Evolutionary conservation across 2,329 filamentous ascomycete species (phyloP).

Genomic region (Xylariaceae sp.): DNA sequence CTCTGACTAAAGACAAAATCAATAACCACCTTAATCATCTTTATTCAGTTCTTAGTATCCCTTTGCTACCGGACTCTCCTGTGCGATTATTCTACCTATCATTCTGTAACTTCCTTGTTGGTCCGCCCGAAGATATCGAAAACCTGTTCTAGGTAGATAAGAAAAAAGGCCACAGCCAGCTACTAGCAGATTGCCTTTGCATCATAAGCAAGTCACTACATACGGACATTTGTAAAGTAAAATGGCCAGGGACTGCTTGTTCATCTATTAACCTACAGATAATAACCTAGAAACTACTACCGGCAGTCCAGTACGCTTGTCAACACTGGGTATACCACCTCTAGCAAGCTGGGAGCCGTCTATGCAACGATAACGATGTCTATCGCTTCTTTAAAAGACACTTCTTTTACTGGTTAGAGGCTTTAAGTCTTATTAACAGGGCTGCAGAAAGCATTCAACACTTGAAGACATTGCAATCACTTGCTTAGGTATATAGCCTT

Average conservation of each 20-base stretch:
- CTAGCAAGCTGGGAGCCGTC: constrained; percentile 1
- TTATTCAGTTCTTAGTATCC: constrained; percentile 11
- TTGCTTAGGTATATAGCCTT: constrained; percentile 11
- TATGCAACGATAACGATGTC: neutral
- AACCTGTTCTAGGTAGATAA: constrained; percentile 10
- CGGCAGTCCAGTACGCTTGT: constrained; percentile 14
- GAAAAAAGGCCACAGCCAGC: constrained; percentile 2
- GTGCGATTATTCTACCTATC: constrained; percentile 7
- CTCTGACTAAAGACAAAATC: neutral
- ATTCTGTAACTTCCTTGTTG: constrained; percentile 12
- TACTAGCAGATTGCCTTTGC: constrained; percentile 6
- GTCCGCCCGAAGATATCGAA: neutral
- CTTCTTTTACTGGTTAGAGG: constrained; percentile 13
- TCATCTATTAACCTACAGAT: constrained; percentile 2
- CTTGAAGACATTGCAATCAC: constrained; percentile 10
- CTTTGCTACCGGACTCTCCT: neutral
- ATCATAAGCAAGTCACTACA: constrained; percentile 7
- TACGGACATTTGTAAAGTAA: constrained; percentile 5
- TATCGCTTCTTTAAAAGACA: constrained; percentile 6
- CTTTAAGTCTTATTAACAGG: constrained; percentile 5
- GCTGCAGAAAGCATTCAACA: constrained; percentile 13
- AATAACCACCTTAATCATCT: constrained; percentile 1
- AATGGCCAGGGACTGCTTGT: constrained; percentile 8
- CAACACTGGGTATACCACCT: constrained; percentile 12
- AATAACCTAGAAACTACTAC: constrained; percentile 5